Conservation (phyloP, 2,329 filamentous ascomycete species). For the Triangularia verruculosa region DNA sequence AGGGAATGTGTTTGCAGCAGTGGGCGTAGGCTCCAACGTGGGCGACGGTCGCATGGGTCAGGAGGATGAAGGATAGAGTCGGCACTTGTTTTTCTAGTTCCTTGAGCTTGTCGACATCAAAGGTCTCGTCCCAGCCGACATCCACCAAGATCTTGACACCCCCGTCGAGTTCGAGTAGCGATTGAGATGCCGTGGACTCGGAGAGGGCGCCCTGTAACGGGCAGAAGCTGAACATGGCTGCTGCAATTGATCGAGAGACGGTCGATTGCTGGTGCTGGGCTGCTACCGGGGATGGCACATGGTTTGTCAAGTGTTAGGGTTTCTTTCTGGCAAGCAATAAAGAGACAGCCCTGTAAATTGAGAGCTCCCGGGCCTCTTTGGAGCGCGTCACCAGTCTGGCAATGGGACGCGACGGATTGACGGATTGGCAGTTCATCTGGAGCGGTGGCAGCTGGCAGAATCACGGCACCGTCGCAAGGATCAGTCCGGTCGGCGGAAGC, state of each 20-base stretch:
- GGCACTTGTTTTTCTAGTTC: constrained; percentile 91
- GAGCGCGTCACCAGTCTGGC: not conserved
- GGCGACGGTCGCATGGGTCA: constrained; percentile 88
- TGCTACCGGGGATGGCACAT: constrained; percentile 15
- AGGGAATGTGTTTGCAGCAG: constrained; percentile 93
- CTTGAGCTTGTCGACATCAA: constrained; percentile 76
- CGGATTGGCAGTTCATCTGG: not conserved
- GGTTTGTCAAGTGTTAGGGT: constrained; percentile 9
- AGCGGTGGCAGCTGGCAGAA: constrained; percentile 26
- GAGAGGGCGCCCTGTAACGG: constrained; percentile 88
- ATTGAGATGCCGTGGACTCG: constrained; percentile 82
- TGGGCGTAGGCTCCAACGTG: constrained; percentile 93
- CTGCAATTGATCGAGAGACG: constrained; percentile 14
- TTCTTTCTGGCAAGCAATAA: not conserved
- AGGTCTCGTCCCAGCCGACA: constrained; percentile 92
- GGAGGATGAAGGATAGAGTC: constrained; percentile 85
- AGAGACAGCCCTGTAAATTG: constrained; percentile 4
- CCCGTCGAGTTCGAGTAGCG: constrained; percentile 93
- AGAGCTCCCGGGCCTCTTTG: not conserved
- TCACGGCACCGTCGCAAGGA: not conserved
- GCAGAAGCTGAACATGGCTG: constrained; percentile 90
- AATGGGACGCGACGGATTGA: constrained; percentile 14
- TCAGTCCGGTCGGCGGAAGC: constrained; percentile 3
- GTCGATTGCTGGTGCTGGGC: constrained; percentile 9
- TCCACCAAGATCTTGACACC: constrained; percentile 94